Evolutionary conservation across 495 filamentous ascomycete genomes (phyloP).

Genomic region (Lichina pygmaea): DNA sequence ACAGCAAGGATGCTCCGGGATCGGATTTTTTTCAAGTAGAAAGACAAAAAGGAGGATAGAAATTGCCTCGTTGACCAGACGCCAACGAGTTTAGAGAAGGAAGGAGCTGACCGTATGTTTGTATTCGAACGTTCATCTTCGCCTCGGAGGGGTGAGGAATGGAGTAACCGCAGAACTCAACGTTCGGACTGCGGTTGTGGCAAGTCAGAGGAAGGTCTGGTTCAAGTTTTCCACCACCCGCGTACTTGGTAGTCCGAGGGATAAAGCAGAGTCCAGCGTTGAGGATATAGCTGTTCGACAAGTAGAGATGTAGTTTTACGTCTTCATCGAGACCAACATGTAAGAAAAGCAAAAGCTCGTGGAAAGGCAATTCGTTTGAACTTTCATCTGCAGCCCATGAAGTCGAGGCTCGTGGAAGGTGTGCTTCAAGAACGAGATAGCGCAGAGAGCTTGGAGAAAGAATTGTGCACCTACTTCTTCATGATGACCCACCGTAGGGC

Average conservation of each 20-base stretch:
- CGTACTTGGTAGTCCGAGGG: too few species aligned
- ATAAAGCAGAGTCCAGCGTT: too few species aligned
- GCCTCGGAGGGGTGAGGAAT: slow-evolving; percentile 90
- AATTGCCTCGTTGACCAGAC: background rate
- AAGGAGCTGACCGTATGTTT: slow-evolving; percentile 60
- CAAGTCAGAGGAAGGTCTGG: too few species aligned
- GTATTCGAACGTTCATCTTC: slow-evolving; percentile 91
- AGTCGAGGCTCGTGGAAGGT: background rate
- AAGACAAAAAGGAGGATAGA: background rate
- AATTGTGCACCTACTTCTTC: slow-evolving; percentile 51
- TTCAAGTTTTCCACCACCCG: too few species aligned
- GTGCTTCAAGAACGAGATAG: too few species aligned
- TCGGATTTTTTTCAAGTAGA: too few species aligned
- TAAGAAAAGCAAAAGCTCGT: too few species aligned
- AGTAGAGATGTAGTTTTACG: too few species aligned
- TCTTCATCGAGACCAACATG: too few species aligned
- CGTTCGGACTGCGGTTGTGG: slow-evolving; percentile 36
- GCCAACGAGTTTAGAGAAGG: background rate
- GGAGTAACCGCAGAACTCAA: slow-evolving; percentile 94
- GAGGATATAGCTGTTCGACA: too few species aligned
- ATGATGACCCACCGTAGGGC: slow-evolving; percentile 84
- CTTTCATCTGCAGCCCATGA: background rate
- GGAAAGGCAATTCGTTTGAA: too few species aligned
- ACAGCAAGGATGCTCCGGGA: too few species aligned
- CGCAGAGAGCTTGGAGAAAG: background rate